phyloP scores from a whole-genome alignment of 768 basidiomycete genomes.

The Trametes gibbosa region DNA sequence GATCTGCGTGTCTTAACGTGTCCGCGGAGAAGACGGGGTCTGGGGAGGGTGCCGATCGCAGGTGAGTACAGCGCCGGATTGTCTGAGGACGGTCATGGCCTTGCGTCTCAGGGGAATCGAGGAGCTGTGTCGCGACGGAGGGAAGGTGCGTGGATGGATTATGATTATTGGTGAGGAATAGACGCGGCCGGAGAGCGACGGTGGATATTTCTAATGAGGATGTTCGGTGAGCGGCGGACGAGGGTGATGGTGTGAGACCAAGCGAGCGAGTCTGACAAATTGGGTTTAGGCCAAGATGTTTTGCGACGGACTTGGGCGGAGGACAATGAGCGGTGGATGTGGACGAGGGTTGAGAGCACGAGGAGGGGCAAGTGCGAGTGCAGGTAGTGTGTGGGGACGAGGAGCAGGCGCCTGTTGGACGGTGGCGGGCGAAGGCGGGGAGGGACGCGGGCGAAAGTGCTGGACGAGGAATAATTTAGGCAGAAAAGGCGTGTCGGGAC shows the following conservation, averaged over 20 bases:
- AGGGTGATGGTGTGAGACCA: slow-evolving; percentile 6
- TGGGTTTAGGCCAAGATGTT: background rate
- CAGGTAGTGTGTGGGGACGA: no score
- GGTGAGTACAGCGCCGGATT: background rate
- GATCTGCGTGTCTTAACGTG: background rate
- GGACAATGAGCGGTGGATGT: background rate
- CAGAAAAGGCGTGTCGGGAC: background rate
- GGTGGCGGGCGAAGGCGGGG: background rate
- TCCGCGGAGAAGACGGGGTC: background rate
- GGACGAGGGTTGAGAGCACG: background rate
- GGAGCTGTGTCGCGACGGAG: background rate
- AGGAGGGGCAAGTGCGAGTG: no score
- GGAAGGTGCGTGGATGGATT: background rate
- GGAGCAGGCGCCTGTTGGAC: background rate
- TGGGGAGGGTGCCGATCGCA: no score
- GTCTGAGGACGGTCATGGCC: background rate
- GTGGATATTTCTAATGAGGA: slow-evolving; percentile 1
- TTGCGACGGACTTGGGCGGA: background rate
- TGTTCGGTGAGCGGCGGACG: slow-evolving; percentile 10
- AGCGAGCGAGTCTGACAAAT: background rate
- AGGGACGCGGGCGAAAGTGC: background rate
- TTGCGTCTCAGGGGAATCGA: background rate
- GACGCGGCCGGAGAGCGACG: background rate
- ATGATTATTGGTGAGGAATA: background rate
- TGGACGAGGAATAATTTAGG: background rate